Percentiles rank a stretch among this genome's conserved stretches.
Conservation (phyloP, 2,329 filamentous ascomycete species). For the Colletotrichum truncatum region DNA sequence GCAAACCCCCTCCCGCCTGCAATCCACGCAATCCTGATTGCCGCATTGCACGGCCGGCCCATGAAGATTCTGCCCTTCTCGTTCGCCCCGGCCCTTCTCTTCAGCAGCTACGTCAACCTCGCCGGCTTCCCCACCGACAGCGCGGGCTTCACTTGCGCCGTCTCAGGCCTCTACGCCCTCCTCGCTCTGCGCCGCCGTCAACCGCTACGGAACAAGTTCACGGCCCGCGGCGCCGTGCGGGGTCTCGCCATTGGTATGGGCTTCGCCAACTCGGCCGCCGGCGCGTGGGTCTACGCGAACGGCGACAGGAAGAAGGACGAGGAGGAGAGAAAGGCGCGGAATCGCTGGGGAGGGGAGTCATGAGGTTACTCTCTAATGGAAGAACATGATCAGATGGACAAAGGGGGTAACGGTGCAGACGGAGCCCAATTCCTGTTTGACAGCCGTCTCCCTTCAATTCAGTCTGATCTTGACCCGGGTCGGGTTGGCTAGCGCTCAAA, state of each 20-base stretch:
- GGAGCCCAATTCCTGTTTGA: too few species aligned
- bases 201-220: conserved; percentile 51
- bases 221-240: conserved; percentile 59
- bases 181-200: conserved; percentile 60
- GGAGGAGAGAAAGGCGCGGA: conserved; percentile 55
- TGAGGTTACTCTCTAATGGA: too few species aligned
- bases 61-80: conserved; percentile 59
- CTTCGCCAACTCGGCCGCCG: conserved; percentile 56
- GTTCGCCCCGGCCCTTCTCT: conserved; percentile 61
- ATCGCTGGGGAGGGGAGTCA: conserved; percentile 55
- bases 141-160: conserved; percentile 64
- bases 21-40: conserved; percentile 64
- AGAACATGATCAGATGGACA: too few species aligned
- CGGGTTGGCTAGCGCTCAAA: not conserved
- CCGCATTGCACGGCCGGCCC: conserved; percentile 64
- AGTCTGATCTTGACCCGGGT: conserved; percentile 10
- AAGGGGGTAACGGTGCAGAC: conserved; percentile 15
- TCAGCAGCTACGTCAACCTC: conserved; percentile 67
- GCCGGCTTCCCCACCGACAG: conserved; percentile 66
- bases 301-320: conserved; percentile 61
- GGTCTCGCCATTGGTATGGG: conserved; percentile 60
- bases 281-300: conserved; percentile 60
- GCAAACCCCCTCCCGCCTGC: conserved; percentile 64
- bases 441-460: not conserved
- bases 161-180: conserved; percentile 66